Evolutionary conservation across 2,329 filamentous ascomycete genomes (phyloP), one percentile per base, ranked within the genome.

Genomic region (Diaporthe eres): DNA sequence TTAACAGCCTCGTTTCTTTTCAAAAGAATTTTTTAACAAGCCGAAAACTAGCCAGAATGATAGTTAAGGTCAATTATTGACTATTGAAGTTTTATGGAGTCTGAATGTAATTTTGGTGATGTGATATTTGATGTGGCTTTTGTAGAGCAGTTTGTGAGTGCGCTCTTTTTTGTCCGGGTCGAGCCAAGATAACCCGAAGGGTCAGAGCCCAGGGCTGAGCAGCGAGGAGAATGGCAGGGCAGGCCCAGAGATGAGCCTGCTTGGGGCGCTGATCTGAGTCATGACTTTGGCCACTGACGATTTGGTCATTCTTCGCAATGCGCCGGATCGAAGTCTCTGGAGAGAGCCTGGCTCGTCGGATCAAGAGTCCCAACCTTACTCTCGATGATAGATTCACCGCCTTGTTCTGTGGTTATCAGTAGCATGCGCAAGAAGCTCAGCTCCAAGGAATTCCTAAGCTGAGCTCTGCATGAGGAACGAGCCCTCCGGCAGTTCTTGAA

Each of bases 251-350:
- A 42, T 25, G 51, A 49, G 53, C 71, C 58, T 55, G 71, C 47
- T 73, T 65, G 19, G 57, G 31, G 71, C 37, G 47, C 71, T 53
- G 17, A 65, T 53, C 60, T 42, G 71, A 73, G 71, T 73, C 71
- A 73, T 51, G 57, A 55, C 34, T 31, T 34, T 63, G 71, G 47
- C 71, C 71, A 65, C 58, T 73, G 57, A 65, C 22, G n/a, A 65
- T 55, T 65, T 49, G 47, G 60, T 73, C 44, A 42, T 60, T 60
- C 55, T 60, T 61, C 22, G 31, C 39, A 31, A n/a, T 44, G 49
- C 47, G 47, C n/a, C 60, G 47, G 65, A 28, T 55, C 65, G 17
- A 70, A 55, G 65, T 2, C 22, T 53, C 37, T 70, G 47, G 12
- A 39, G 49, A 25, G n/a, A 12, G 42, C 19, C n/a, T 37, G n/a